Percentiles rank a stretch among this genome's conserved stretches.
Conservation (phyloP, 352 stramenopile genomes). For the Thalassiosira livingstoniorum region DNA sequence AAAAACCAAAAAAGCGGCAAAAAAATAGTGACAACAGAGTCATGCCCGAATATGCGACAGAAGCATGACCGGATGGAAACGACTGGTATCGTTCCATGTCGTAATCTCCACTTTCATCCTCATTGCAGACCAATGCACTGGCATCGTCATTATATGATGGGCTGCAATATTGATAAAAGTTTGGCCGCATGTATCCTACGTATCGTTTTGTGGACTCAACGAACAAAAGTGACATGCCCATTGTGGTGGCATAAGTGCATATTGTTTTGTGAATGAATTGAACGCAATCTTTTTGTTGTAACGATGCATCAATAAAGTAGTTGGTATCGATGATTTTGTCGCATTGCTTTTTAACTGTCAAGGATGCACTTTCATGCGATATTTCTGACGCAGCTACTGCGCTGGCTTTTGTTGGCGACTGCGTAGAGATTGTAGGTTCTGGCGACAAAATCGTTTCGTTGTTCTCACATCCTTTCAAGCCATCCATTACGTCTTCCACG, state of each 20-base stretch:
- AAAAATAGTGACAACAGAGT: slow-evolving; percentile 2
- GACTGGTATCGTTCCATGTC: not conserved
- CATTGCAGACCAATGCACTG: not conserved
- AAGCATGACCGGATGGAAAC: not conserved
- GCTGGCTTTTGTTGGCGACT: too few species aligned
- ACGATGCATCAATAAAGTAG: not conserved
- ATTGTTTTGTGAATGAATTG: not conserved
- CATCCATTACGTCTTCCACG: too few species aligned
- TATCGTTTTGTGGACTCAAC: slow-evolving; percentile 6
- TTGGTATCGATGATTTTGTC: not conserved
- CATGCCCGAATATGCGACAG: not conserved
- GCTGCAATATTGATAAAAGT: slow-evolving; percentile 6
- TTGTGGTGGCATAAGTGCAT: not conserved
- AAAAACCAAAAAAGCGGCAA: not conserved
- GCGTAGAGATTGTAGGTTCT: too few species aligned
- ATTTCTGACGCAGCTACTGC: too few species aligned
- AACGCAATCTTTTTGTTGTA: too few species aligned
- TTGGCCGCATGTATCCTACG: slow-evolving; percentile 3
- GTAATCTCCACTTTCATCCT: not conserved
- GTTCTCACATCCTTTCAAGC: too few species aligned
- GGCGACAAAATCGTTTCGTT: too few species aligned
- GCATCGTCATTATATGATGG: not conserved
- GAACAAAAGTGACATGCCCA: not conserved
- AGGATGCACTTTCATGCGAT: too few species aligned
- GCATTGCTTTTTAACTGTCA: not conserved